phyloP scores from a whole-genome alignment of 352 stramenopile genomes.

The Globisporangium viniferum region DNA sequence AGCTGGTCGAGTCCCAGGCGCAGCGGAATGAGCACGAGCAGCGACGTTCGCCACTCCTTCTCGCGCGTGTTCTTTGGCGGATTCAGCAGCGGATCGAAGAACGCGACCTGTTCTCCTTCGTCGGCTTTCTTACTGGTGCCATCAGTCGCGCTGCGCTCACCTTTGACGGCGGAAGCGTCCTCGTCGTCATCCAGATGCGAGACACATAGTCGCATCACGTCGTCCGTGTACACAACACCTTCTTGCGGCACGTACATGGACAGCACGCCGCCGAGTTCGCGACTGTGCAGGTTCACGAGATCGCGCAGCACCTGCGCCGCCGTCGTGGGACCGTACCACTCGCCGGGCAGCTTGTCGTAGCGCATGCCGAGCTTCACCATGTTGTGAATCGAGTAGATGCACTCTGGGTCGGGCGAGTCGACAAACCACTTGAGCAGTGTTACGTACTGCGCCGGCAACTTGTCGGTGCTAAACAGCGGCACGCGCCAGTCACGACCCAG shows the following conservation, averaged over 20 bases:
- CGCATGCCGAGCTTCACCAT: constrained; percentile 89
- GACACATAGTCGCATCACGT: constrained; percentile 68
- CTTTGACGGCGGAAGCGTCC: not conserved
- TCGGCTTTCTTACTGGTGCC: not conserved
- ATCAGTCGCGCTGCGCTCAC: not conserved
- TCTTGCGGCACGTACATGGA: constrained; percentile 84
- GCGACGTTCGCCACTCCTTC: constrained; percentile 77
- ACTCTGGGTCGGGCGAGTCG: constrained; percentile 67
- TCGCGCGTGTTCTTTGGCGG: constrained; percentile 43
- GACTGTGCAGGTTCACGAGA: constrained; percentile 69
- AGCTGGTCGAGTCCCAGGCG: constrained; percentile 89
- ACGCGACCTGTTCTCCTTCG: constrained; percentile 23
- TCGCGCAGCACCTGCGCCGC: constrained; percentile 87
- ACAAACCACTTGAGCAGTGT: constrained; percentile 83
- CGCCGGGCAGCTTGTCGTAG: constrained; percentile 89
- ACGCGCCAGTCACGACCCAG: constrained; percentile 49
- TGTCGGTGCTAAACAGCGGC: constrained; percentile 34
- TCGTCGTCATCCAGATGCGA: constrained; percentile 43
- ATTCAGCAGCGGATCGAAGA: constrained; percentile 86
- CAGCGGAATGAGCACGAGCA: constrained; percentile 92
- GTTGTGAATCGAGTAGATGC: constrained; percentile 88
- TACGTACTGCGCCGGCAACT: constrained; percentile 40
- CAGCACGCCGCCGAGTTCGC: constrained; percentile 40
- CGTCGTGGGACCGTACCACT: constrained; percentile 92
- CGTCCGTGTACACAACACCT: constrained; percentile 78